Evolutionary conservation across 2,329 filamentous ascomycete genomes (phyloP).

Genomic region (Stemphylium lycopersici): DNA sequence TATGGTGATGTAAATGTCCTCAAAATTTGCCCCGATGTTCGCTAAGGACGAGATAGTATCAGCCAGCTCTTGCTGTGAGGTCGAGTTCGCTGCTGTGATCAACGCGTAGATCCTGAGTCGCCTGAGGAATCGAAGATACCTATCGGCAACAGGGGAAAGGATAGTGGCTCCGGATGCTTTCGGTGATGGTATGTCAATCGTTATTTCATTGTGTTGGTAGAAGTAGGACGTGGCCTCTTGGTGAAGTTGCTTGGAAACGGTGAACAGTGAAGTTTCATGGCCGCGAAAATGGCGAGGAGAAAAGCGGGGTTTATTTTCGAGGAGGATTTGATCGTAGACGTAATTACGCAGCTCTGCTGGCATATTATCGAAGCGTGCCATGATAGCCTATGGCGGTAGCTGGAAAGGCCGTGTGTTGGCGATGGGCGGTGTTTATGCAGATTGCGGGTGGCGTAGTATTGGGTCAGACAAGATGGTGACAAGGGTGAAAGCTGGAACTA

Average conservation of each 20-base stretch:
- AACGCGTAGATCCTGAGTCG: slow-evolving; percentile 12
- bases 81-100: slow-evolving; percentile 3
- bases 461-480: neutral
- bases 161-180: slow-evolving; percentile 14
- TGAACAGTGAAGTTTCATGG: slow-evolving; percentile 17
- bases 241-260: slow-evolving; percentile 22
- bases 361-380: slow-evolving; percentile 17
- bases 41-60: slow-evolving; percentile 15
- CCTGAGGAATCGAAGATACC: slow-evolving; percentile 25
- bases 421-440: neutral
- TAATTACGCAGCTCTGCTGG: slow-evolving; percentile 29
- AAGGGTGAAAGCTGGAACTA: slow-evolving; percentile 9
- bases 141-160: slow-evolving; percentile 24
- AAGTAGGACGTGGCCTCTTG: slow-evolving; percentile 30
- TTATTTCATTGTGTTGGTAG: slow-evolving; percentile 24
- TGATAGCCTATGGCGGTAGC: neutral
- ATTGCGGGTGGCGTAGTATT: slow-evolving; percentile 1
- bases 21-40: slow-evolving; percentile 18
- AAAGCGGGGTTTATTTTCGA: neutral
- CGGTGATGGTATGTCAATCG: slow-evolving; percentile 3
- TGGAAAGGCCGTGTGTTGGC: neutral
- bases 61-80: slow-evolving; percentile 12
- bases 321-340: slow-evolving; percentile 21
- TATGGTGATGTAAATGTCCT: slow-evolving; percentile 16
- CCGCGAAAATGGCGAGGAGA: neutral